phyloP scores from a whole-genome alignment of 2,329 filamentous ascomycete species.

The Tolypocladium nubicola region DNA sequence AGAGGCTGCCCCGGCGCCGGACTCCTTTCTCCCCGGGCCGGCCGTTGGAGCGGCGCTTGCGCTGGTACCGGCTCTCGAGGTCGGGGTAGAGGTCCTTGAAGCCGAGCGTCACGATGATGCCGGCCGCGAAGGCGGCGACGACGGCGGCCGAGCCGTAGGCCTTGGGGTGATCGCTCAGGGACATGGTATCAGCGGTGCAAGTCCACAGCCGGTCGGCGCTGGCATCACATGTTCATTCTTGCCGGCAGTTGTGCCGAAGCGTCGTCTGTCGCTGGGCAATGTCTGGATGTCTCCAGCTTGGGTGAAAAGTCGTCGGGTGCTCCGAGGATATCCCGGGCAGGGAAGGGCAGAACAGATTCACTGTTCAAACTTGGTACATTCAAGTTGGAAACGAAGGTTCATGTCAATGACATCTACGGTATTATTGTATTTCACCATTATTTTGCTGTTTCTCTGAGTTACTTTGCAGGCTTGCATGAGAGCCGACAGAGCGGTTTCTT shows the following conservation, averaged over 20 bases:
- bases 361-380: too few species aligned
- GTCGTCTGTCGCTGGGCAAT: not conserved
- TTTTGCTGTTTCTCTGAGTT: too few species aligned
- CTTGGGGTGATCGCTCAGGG: slow-evolving; percentile 49
- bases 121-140: slow-evolving; percentile 63
- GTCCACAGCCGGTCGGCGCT: not conserved
- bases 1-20: slow-evolving; percentile 30
- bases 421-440: too few species aligned
- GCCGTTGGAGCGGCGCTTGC: slow-evolving; percentile 18
- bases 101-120: slow-evolving; percentile 63
- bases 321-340: not conserved
- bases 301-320: not conserved
- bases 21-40: not conserved
- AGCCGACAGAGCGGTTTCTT: not conserved
- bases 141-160: slow-evolving; percentile 56
- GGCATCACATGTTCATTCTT: not conserved
- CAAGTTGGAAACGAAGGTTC: not conserved
- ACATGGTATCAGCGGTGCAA: slow-evolving; percentile 31
- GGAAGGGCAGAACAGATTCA: not conserved
- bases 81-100: slow-evolving; percentile 75
- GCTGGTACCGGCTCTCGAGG: slow-evolving; percentile 54
- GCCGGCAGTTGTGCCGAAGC: not conserved
- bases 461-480: too few species aligned
- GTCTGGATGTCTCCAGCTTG: slow-evolving; percentile 7
- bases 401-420: too few species aligned